phyloP scores from a whole-genome alignment of 371 early-diverging fungal genomes.

The Blakeslea trispora region DNA sequence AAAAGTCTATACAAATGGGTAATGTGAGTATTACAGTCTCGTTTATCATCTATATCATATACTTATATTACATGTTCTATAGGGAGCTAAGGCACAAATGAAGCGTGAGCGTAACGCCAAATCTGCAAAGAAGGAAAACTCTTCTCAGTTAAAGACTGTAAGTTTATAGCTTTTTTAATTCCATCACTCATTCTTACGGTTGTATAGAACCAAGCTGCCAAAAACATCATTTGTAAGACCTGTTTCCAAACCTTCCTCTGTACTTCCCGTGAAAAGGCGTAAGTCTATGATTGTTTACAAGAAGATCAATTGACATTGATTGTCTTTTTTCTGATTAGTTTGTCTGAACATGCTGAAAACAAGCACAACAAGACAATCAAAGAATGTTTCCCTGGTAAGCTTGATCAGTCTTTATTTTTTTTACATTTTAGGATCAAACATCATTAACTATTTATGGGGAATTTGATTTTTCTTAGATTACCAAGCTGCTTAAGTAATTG shows the following conservation, averaged over 20 bases:
- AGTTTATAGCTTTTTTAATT: slow-evolving; percentile 18
- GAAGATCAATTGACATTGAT: neutral
- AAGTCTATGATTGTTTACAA: slow-evolving; percentile 29
- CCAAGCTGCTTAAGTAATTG: neutral
- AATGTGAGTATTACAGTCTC: neutral
- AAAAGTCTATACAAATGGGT: too few species aligned
- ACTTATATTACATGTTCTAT: neutral
- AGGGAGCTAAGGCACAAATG: slow-evolving; percentile 79
- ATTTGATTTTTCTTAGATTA: neutral
- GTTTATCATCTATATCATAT: neutral
- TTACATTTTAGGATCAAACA: neutral
- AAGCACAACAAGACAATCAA: slow-evolving; percentile 80
- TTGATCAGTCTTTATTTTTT: neutral
- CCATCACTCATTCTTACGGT: slow-evolving; percentile 5
- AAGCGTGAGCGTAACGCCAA: slow-evolving; percentile 77
- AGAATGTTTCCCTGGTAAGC: slow-evolving; percentile 81
- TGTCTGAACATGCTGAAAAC: slow-evolving; percentile 74
- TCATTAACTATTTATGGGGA: neutral
- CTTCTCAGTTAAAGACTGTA: slow-evolving; percentile 80
- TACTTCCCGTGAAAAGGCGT: slow-evolving; percentile 76
- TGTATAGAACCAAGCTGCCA: slow-evolving; percentile 76
- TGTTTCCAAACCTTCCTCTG: slow-evolving; percentile 86
- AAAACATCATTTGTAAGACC: slow-evolving; percentile 73
- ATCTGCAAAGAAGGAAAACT: slow-evolving; percentile 40
- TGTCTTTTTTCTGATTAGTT: slow-evolving; percentile 30